phyloP scores from a whole-genome alignment of 2,329 filamentous ascomycete species.

The Xylariaceae sp. region DNA sequence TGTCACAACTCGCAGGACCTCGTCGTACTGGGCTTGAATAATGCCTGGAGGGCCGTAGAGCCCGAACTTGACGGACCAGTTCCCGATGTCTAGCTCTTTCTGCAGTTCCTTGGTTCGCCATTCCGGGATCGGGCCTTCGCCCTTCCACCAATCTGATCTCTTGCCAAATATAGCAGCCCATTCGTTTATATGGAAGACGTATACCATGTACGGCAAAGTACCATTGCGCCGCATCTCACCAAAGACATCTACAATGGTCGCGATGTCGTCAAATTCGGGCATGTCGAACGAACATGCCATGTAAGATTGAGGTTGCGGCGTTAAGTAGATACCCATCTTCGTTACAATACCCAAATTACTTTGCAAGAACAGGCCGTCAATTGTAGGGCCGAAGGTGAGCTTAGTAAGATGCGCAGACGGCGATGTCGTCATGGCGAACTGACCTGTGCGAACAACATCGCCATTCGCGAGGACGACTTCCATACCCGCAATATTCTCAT shows the following conservation, averaged over 20 bases:
- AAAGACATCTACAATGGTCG: constrained; percentile 51
- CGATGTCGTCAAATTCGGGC: constrained; percentile 52
- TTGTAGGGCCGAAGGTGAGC: constrained; percentile 48
- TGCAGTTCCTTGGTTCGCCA: constrained; percentile 52
- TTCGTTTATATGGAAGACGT: constrained; percentile 53
- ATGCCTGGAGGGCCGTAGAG: constrained; percentile 50
- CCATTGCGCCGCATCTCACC: constrained; percentile 51
- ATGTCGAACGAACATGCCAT: constrained; percentile 54
- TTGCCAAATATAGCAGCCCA: constrained; percentile 51
- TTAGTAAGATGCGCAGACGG: constrained; percentile 47
- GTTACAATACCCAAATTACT: constrained; percentile 60
- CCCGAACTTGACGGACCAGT: constrained; percentile 53
- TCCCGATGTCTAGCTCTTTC: constrained; percentile 47
- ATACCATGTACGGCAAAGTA: constrained; percentile 49
- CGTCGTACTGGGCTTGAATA: constrained; percentile 51
- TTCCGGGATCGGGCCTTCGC: constrained; percentile 51
- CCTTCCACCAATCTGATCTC: constrained; percentile 51
- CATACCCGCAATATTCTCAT: constrained; percentile 51
- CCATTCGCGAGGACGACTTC: constrained; percentile 53
- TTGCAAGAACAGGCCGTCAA: constrained; percentile 58
- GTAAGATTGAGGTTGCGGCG: constrained; percentile 50
- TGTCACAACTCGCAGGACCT: constrained; percentile 45
- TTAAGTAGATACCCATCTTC: constrained; percentile 57
- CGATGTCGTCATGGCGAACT: constrained; percentile 49
- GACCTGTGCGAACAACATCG: constrained; percentile 51